Base-by-base conservation (phyloP, 2,329 filamentous ascomycete species). In the Fonsecaea erecta region DNA sequence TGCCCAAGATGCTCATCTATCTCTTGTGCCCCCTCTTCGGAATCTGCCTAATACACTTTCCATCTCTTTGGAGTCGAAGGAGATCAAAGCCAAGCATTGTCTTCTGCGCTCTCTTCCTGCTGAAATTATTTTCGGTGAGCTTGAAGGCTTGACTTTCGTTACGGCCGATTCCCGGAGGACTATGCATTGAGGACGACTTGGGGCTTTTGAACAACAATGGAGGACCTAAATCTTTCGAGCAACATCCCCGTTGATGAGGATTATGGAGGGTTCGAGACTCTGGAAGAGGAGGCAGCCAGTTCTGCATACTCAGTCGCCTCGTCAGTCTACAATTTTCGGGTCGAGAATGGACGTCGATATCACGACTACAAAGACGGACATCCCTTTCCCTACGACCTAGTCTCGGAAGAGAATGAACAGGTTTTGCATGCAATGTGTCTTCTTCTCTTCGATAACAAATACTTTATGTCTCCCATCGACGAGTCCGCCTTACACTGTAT, bases 331-430 rank as follows among this genome's bases (percentile, higher is more conserved):
- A 71, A 73, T 34, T 75, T 75, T 58, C 66, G 71, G 26, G 70
- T 75, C 18, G 76, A 77, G 63, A 74, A 77, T 67, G 73, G 75
- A 14, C 72, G 76, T 54, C 72, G 73, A 60, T 78, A 77, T 63
- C 74, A 74, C 64, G 71, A 74, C 48, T 75, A 73, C 60, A 73
- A 71, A 71, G 64, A 65, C 26, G 67, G 66, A n/a, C 64, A 70
- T 51, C 74, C 74, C 1, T 67, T 77, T 48, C 60, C 72, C 18
- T 68, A 72, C 40, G 74, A 75, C 24, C 62, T 71, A 52, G 61
- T 70, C 32, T 65, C 66, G 18, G 53, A 61, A 12, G 60, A 67
- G 56, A 71, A 72, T 40, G 71, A 72, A 46, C 52, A 46, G 5
- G 51, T 56, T 16, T 51, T 70, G 52, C 70, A 71, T 43, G 60